Conservation (phyloP, 116 monocot genomes). For the Iris pallida region DNA sequence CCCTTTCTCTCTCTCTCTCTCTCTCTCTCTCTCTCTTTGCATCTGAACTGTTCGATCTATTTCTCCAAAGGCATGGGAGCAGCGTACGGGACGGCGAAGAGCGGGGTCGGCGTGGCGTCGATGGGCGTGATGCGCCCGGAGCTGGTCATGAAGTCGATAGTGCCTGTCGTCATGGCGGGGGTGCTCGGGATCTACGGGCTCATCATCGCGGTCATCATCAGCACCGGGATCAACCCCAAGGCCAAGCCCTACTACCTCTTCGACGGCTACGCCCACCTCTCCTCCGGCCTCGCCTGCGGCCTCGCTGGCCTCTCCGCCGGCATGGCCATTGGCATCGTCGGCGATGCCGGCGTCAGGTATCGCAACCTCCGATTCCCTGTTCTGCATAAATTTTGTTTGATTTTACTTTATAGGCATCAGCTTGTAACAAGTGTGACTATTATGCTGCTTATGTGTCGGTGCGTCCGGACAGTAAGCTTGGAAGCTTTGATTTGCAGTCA, state of each 20-base stretch:
- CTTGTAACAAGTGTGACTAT: too few relatives aligned
- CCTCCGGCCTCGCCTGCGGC: slow-evolving; percentile 9
- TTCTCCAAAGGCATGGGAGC: slow-evolving; percentile 16
- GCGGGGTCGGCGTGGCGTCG: slow-evolving; percentile 11
- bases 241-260: slow-evolving; percentile 16
- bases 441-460: too few relatives aligned
- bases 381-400: too few relatives aligned
- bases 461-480: too few relatives aligned
- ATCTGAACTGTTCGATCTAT: background rate
- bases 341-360: slow-evolving; percentile 13
- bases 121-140: slow-evolving; percentile 21
- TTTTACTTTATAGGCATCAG: too few relatives aligned
- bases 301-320: slow-evolving; percentile 15
- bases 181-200: slow-evolving; percentile 20
- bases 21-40: background rate
- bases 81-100: slow-evolving; percentile 14
- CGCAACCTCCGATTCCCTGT: too few relatives aligned
- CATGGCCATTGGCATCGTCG: slow-evolving; percentile 18
- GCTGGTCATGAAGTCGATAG: slow-evolving; percentile 22
- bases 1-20: background rate
- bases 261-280: slow-evolving; percentile 15
- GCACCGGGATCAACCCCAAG: slow-evolving; percentile 15
- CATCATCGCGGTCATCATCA: slow-evolving; percentile 17
- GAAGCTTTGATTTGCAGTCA: too few relatives aligned
- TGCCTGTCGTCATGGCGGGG: slow-evolving; percentile 23